A percentile compares a stretch with the other conserved stretches of the same genome.
These are phyloP conservation scores for Stevia rebaudiana DNA, from an alignment of 140 eudicot genomes.

Conservation along the genomic window DNA sequence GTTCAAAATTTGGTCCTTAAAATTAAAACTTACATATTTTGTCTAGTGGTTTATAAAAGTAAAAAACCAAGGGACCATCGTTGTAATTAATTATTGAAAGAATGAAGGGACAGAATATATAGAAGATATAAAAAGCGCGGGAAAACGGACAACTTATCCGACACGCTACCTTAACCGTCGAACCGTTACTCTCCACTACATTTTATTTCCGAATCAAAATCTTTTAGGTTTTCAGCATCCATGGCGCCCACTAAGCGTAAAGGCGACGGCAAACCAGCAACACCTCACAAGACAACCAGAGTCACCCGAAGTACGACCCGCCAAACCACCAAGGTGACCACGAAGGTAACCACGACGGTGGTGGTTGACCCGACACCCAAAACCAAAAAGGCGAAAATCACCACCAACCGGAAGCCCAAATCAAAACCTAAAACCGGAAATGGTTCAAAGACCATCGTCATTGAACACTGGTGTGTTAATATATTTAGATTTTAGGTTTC, in stretches of 20 bases:
- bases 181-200: too few relatives aligned
- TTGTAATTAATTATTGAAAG: too few relatives aligned
- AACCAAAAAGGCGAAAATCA: constrained; percentile 20
- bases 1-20: too few relatives aligned
- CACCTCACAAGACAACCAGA: constrained; percentile 9
- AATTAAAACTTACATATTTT: too few relatives aligned
- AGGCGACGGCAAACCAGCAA: constrained; percentile 3
- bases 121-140: too few relatives aligned
- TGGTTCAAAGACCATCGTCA: constrained; percentile 35
- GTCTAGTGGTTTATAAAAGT: too few relatives aligned
- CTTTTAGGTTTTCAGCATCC: neutral
- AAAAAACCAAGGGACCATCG: too few relatives aligned
- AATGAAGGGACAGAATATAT: too few relatives aligned
- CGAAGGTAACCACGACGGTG: neutral
- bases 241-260: constrained; percentile 38
- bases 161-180: too few relatives aligned
- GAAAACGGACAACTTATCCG: too few relatives aligned
- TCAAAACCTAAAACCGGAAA: constrained; percentile 15
- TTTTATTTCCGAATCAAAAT: neutral
- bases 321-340: neutral
- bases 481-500: neutral
- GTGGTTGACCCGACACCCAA: constrained; percentile 14
- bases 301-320: constrained; percentile 30
- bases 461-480: constrained; percentile 40
- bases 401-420: neutral